These are phyloP conservation scores for Daedalea quercina DNA, from an alignment of 768 basidiomycete species.

Conservation along the genomic window DNA sequence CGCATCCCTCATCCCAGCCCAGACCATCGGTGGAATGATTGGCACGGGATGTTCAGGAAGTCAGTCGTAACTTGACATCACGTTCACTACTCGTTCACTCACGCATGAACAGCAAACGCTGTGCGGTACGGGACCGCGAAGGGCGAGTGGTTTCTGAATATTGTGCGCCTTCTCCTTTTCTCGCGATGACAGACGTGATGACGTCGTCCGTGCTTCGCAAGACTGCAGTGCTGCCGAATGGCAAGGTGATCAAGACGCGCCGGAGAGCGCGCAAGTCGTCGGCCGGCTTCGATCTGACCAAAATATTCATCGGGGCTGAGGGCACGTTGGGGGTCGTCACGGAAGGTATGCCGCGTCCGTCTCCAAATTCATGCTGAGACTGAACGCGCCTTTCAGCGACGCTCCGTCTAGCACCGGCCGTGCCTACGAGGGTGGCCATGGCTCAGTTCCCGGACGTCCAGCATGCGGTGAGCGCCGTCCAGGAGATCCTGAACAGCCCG, in stretches of 20 bases:
- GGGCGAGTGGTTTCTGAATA: constrained; percentile 87
- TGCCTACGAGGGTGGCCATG: constrained; percentile 79
- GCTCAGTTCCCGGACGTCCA: constrained; percentile 76
- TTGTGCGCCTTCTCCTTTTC: constrained; percentile 36
- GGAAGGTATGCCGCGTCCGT: constrained; percentile 43
- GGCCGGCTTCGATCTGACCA: constrained; percentile 81
- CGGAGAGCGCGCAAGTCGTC: constrained; percentile 74
- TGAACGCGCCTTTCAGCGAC: constrained; percentile 43
- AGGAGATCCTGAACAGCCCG: constrained; percentile 53
- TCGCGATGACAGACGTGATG: background rate
- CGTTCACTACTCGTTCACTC: constrained; percentile 4
- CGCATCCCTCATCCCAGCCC: constrained; percentile 31
- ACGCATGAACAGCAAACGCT: constrained; percentile 49
- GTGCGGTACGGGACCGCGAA: constrained; percentile 87
- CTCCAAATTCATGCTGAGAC: background rate
- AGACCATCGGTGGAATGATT: constrained; percentile 82
- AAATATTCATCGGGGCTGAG: constrained; percentile 81
- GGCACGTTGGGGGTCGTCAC: constrained; percentile 85
- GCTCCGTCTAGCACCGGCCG: constrained; percentile 69
- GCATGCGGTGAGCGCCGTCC: constrained; percentile 67
- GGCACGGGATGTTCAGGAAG: constrained; percentile 86
- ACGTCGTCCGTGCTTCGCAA: constrained; percentile 20
- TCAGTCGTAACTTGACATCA: constrained; percentile 24
- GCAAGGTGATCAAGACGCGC: constrained; percentile 88
- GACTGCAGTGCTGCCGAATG: constrained; percentile 87